Base-by-base conservation (phyloP, 306 rosid species). In the Citrullus colocynthis region DNA sequence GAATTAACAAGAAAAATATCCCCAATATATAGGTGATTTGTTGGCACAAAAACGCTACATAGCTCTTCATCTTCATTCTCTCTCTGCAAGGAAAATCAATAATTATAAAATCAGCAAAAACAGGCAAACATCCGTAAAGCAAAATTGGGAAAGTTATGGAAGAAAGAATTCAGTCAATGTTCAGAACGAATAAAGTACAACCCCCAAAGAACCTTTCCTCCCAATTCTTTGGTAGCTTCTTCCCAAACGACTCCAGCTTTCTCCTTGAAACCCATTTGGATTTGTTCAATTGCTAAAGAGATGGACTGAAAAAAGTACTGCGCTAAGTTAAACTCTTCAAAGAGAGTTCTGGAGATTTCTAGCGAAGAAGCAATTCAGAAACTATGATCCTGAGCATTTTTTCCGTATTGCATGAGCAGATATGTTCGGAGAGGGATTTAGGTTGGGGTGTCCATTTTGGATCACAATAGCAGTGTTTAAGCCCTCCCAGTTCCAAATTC, bases 31-130 rank as follows among this genome's bases (percentile, higher is more conserved):
- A 93, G 87, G 83, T 90, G 98, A 85, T 93, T 93, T 17, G 96
- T 90, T 67, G 98, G 98, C 85, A 93, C 93, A 78, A 90, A 93
- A 76, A 93, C 98, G 78, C 98, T 90, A 34, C 98, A 93, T 37
- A 93, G 84, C 86, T 93, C 98, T 80, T 93, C 98, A 60, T 93
- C 96, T 86, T 89, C 94, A 28, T 88, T 82, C 49, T 89, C 94
- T 84, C 85, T 87, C 96, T 93, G 91, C 61, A 58, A 44, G 16
- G 61, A 73, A 45, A 74, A 76, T 28, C 71, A 80, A 42, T 39
- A 80, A 51, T 61, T 75, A 76, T 67, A 74, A 54, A 17, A 30
- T 51, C 34, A 7, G 15, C 30, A 74, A 34, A 9, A 49, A 37
- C 48, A 2, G 48, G 48, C 74, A 39, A 52, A 5, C 15, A 48